Evolutionary conservation across 768 basidiomycete genomes (phyloP).

Genomic region (Auriscalpium orientale): DNA sequence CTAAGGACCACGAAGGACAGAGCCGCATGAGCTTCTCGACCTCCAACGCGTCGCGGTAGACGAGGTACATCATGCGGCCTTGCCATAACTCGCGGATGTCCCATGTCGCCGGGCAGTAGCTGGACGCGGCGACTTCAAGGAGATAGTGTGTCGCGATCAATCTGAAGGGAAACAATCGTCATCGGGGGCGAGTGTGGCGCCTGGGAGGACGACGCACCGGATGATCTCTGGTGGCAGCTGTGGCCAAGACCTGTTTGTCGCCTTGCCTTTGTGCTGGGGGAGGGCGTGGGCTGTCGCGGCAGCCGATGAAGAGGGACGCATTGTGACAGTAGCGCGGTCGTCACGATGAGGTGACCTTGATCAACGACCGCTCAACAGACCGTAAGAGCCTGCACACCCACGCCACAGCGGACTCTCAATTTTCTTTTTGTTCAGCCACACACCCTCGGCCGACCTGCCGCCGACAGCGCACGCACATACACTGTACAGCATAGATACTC

Average conservation of each 20-base stretch:
- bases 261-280: constrained; percentile 46
- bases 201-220: constrained; percentile 28
- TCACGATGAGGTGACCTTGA: constrained; percentile 11
- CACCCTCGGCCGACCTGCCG: neutral
- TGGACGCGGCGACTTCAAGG: constrained; percentile 34
- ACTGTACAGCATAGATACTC: too few species aligned
- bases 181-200: neutral
- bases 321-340: constrained; percentile 7
- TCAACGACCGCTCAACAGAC: neutral
- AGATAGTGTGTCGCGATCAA: constrained; percentile 55
- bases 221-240: constrained; percentile 55
- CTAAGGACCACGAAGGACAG: constrained; percentile 12
- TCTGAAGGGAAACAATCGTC: constrained; percentile 25
- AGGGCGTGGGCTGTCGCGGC: constrained; percentile 24
- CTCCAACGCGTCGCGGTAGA: constrained; percentile 35
- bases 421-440: neutral
- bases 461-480: too few species aligned
- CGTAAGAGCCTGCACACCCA: neutral
- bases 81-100: constrained; percentile 50
- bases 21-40: constrained; percentile 15
- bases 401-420: constrained; percentile 9
- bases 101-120: constrained; percentile 43
- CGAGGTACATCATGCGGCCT: constrained; percentile 51
- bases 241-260: constrained; percentile 50
- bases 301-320: constrained; percentile 13